Evolutionary conservation across 139 green algal genomes (phyloP), one percentile per base, ranked within the genome.

Genomic region (Pleodorina starrii): DNA sequence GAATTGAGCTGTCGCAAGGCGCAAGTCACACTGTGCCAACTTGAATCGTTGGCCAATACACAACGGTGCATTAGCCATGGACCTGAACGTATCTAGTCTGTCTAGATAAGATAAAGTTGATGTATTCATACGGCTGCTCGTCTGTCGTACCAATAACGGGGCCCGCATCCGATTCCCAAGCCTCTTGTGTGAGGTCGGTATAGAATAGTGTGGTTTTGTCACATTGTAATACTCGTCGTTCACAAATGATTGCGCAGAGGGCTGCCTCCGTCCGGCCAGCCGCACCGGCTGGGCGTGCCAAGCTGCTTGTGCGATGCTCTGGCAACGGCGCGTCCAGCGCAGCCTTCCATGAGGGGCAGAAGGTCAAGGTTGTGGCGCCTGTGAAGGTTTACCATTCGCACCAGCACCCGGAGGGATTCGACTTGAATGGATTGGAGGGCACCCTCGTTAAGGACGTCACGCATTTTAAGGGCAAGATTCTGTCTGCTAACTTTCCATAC

Each of bases 401-500:
- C 12, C 94, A 95, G 73, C 91, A 92, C 32, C 87, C 91, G 5
- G 46, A 93, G 9, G 95, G 95, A 1, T 46, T 98, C 1, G 80
- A 94, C 38, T 88, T 98, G 19, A 84, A 97, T 25, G 95, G 95
- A n/a, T 93, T 94, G 92, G 92, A 95, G 51, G 96, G 96, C 7
- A 86, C 68, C 2, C 73, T 97, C 1, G 12, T 89, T 14, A 91
- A 91, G 48, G 89, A 97, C 35, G 93, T 91, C 1, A 87, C 90
- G 0, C 38, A 94, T 3, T 96, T 89, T 89, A 95, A 97, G 89
- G 96, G 95, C 54, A 93, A 95, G 72, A 59, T 90, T 6, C 63
- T 97, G 51, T 97, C 94, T 9, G 91, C 95, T 11, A 97, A 94
- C 75, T 74, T 97, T 38, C 96, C 95, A 0, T 95, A 89, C 73